Percentiles rank a stretch among this genome's conserved stretches.
Evolutionary conservation across 352 stramenopile species (phyloP).

Genomic region (Globisporangium ultimum): DNA sequence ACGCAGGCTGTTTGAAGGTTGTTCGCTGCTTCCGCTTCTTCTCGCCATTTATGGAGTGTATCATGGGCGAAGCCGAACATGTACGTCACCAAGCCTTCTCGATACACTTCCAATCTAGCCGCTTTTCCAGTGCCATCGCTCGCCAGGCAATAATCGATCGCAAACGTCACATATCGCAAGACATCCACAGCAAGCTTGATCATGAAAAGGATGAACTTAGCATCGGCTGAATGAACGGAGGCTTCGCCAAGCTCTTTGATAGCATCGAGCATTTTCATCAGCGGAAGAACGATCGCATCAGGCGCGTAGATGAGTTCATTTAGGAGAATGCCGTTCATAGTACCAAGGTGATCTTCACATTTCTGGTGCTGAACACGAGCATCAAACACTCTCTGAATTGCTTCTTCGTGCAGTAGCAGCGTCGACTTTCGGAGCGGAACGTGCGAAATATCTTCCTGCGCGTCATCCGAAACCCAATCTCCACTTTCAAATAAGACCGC

Average conservation of each 20-base stretch:
- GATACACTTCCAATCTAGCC: slow-evolving; percentile 45
- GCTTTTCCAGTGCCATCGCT: slow-evolving; percentile 30
- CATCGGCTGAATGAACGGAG: slow-evolving; percentile 79
- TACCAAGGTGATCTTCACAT: slow-evolving; percentile 90
- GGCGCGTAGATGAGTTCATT: slow-evolving; percentile 98
- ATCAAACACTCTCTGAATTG: slow-evolving; percentile 70
- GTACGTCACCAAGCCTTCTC: slow-evolving; percentile 53
- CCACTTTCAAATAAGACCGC: slow-evolving; percentile 89
- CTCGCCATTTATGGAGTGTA: slow-evolving; percentile 76
- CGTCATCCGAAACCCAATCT: slow-evolving; percentile 72
- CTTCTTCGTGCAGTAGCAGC: slow-evolving; percentile 77
- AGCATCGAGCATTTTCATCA: slow-evolving; percentile 81
- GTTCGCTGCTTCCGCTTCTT: slow-evolving; percentile 66
- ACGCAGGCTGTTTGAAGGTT: slow-evolving; percentile 81
- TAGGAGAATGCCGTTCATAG: slow-evolving; percentile 95
- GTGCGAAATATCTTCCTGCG: slow-evolving; percentile 62
- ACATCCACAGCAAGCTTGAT: slow-evolving; percentile 80
- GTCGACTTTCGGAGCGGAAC: slow-evolving; percentile 82
- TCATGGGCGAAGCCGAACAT: slow-evolving; percentile 63
- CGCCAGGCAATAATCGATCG: slow-evolving; percentile 42
- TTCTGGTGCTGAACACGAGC: slow-evolving; percentile 73
- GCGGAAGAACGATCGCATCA: slow-evolving; percentile 71
- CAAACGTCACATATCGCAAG: slow-evolving; percentile 77
- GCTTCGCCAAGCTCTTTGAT: slow-evolving; percentile 80
- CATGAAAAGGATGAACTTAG: slow-evolving; percentile 87